These are phyloP conservation scores for Athelia sp. DNA, from an alignment of 1,284 basidiomycete genomes.

Conservation along the genomic window DNA sequence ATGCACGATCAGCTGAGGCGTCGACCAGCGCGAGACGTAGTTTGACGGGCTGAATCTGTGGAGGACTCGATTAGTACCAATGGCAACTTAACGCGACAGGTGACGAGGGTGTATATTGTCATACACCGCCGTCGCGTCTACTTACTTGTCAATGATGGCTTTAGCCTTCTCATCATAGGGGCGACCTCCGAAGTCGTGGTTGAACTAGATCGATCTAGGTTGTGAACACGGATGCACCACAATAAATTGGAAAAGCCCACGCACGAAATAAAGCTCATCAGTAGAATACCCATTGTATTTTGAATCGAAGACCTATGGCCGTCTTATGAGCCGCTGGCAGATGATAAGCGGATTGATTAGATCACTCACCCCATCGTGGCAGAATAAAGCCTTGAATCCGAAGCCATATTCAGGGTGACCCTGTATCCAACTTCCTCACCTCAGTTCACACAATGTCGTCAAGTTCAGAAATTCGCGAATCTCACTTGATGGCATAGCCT, in stretches of 20 bases:
- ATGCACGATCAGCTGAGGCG: conserved; percentile 81
- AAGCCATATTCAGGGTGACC: conserved; percentile 84
- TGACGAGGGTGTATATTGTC: too few relatives aligned
- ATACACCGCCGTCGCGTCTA: too few relatives aligned
- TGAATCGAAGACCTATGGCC: conserved; percentile 57
- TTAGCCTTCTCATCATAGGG: conserved; percentile 68
- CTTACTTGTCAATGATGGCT: conserved; percentile 51
- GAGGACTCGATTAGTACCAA: background rate
- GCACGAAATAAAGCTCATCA: conserved; percentile 83
- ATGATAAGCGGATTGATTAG: too few relatives aligned
- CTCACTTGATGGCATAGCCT: conserved; percentile 79
- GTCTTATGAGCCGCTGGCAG: too few relatives aligned
- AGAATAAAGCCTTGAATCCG: conserved; percentile 85
- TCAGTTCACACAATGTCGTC: too few relatives aligned
- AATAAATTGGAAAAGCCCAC: conserved; percentile 18
- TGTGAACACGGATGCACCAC: background rate
- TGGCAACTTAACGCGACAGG: too few relatives aligned
- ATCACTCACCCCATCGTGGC: conserved; percentile 75
- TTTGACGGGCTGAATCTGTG: conserved; percentile 68
- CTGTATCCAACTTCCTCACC: conserved; percentile 89
- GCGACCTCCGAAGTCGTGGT: conserved; percentile 78
- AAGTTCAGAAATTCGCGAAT: too few relatives aligned
- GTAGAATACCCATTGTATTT: conserved; percentile 75
- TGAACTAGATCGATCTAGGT: conserved; percentile 45
- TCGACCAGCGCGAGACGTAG: conserved; percentile 80